Evolutionary conservation across 805 yeast genomes (phyloP).

Genomic region (Kurtzmaniella cleridarum): DNA sequence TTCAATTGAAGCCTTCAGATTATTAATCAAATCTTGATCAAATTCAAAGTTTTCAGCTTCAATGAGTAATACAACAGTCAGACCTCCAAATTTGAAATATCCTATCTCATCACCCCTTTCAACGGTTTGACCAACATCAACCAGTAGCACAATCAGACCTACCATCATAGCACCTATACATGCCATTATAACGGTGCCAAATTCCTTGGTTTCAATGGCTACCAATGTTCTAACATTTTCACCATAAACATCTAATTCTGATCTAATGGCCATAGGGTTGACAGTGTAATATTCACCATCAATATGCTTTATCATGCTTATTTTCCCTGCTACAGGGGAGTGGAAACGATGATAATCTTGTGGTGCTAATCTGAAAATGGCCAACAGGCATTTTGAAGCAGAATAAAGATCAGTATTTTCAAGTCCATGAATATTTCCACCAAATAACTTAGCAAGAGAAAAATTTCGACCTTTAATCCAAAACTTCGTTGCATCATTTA

Average conservation of each 20-base stretch:
- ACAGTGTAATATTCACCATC: slow-evolving; percentile 94
- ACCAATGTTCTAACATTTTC: slow-evolving; percentile 79
- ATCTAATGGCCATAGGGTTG: slow-evolving; percentile 94
- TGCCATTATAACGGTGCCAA: slow-evolving; percentile 72
- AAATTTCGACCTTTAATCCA: slow-evolving; percentile 91
- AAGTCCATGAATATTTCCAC: slow-evolving; percentile 39
- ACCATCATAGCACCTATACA: slow-evolving; percentile 99
- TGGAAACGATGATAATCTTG: slow-evolving; percentile 97
- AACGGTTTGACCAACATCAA: slow-evolving; percentile 52
- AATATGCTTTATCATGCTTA: slow-evolving; percentile 62
- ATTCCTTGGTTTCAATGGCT: slow-evolving; percentile 69
- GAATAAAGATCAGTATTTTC: slow-evolving; percentile 30
- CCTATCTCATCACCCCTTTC: slow-evolving; percentile 81
- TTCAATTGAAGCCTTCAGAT: slow-evolving; percentile 67
- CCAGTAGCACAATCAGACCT: slow-evolving; percentile 77
- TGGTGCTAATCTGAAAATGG: slow-evolving; percentile 87
- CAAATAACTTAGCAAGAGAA: slow-evolving; percentile 56
- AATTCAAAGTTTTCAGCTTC: slow-evolving; percentile 46
- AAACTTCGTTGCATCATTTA: slow-evolving; percentile 57
- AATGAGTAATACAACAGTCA: slow-evolving; percentile 70
- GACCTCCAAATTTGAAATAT: slow-evolving; percentile 94
- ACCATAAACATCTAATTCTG: slow-evolving; percentile 85
- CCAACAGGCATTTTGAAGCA: slow-evolving; percentile 51
- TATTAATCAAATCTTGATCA: slow-evolving; percentile 68
- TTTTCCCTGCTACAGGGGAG: slow-evolving; percentile 70